Evolutionary conservation across 805 yeast species (phyloP).

Genomic region (Wilhelminamyces savonicus): DNA sequence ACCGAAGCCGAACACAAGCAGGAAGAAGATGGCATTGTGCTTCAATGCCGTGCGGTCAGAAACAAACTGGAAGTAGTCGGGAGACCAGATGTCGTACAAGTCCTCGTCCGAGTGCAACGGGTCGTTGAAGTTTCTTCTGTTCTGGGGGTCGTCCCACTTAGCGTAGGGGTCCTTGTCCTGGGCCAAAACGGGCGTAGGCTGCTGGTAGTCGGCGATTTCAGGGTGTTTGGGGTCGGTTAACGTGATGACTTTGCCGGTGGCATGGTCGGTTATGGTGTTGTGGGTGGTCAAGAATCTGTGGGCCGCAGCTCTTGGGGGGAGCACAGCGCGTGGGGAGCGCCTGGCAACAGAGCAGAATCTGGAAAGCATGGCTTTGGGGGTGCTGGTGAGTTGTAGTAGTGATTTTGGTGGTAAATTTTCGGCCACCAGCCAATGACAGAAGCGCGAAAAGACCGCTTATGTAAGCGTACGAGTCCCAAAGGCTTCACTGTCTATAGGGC

Average conservation of each 20-base stretch:
- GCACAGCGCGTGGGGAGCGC: slow-evolving; percentile 6
- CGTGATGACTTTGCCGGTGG: slow-evolving; percentile 31
- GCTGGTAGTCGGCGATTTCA: slow-evolving; percentile 54
- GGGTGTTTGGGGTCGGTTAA: slow-evolving; percentile 38
- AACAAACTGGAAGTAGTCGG: slow-evolving; percentile 62
- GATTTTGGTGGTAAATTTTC: neutral
- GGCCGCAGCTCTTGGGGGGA: slow-evolving; percentile 4
- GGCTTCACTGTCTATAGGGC: too few species aligned
- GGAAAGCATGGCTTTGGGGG: slow-evolving; percentile 16
- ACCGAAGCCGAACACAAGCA: slow-evolving; percentile 38
- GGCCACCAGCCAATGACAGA: slow-evolving; percentile 7
- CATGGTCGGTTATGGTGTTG: slow-evolving; percentile 33
- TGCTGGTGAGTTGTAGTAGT: too few species aligned
- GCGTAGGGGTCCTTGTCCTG: slow-evolving; percentile 66
- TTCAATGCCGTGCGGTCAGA: slow-evolving; percentile 55
- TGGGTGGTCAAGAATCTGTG: slow-evolving; percentile 23
- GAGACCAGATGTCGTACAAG: slow-evolving; percentile 78
- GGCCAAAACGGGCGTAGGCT: slow-evolving; percentile 51
- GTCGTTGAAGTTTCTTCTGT: slow-evolving; percentile 71
- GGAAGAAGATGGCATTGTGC: slow-evolving; percentile 48
- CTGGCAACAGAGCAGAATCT: slow-evolving; percentile 17
- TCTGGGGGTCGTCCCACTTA: slow-evolving; percentile 74
- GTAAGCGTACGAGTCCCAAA: too few species aligned
- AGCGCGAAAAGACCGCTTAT: slow-evolving; percentile 4
- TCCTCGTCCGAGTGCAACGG: slow-evolving; percentile 70